Percentiles rank a stretch among this genome's conserved stretches.
Evolutionary conservation across 192 early-diverging fungal genomes (phyloP).

Genomic region (Backusella macrospora): DNA sequence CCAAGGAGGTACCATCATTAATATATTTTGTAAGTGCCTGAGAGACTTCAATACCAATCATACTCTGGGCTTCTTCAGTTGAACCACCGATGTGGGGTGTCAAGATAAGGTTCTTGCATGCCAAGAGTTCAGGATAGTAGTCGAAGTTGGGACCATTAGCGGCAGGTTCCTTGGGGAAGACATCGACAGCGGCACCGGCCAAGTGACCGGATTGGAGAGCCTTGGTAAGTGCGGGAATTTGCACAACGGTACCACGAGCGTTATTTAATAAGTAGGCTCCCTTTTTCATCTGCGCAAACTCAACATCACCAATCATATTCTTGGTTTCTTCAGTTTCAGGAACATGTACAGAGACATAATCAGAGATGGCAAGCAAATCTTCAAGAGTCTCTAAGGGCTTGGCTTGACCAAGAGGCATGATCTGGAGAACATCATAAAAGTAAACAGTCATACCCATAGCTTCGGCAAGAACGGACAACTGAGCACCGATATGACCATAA

Average conservation of each 20-base stretch:
- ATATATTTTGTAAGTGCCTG: constrained; percentile 84
- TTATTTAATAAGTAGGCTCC: constrained; percentile 94
- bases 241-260: constrained; percentile 94
- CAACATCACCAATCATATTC: constrained; percentile 73
- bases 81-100: constrained; percentile 99
- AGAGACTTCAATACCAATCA: constrained; percentile 96
- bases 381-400: constrained; percentile 69
- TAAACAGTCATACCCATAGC: constrained; percentile 92
- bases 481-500: constrained; percentile 98
- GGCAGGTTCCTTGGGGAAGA: constrained; percentile 94
- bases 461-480: constrained; percentile 96
- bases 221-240: constrained; percentile 86
- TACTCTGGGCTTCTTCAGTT: constrained; percentile 97
- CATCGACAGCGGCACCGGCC: constrained; percentile 93
- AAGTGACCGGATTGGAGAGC: constrained; percentile 86
- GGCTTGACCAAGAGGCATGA: constrained; percentile 93
- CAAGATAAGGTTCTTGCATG: constrained; percentile 93
- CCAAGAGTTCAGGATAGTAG: constrained; percentile 51
- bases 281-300: constrained; percentile 87
- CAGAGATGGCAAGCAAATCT: constrained; percentile 78
- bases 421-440: constrained; percentile 92
- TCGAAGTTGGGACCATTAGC: constrained; percentile 84
- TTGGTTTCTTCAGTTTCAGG: constrained; percentile 97
- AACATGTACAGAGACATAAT: constrained; percentile 95
- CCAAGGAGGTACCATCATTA: constrained; percentile 85